Conservation (phyloP, 805 yeast genomes). For the Suhomyces xylopsoci region DNA sequence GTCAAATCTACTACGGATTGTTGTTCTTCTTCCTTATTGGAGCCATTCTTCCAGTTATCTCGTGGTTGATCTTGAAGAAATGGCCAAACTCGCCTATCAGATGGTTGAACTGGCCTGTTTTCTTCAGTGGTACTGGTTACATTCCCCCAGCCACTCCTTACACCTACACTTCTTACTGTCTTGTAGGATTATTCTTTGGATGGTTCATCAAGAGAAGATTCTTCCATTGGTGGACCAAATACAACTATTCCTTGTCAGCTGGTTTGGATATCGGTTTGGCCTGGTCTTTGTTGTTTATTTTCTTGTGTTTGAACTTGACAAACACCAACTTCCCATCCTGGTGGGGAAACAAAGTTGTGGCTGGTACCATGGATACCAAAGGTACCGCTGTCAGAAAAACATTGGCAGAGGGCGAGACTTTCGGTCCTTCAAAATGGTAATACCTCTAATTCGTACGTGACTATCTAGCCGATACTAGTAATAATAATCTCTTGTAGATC, state of each 20-base stretch:
- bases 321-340: constrained; percentile 37
- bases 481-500: background rate
- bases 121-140: constrained; percentile 49
- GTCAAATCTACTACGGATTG: constrained; percentile 25
- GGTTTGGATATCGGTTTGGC: constrained; percentile 45
- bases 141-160: constrained; percentile 77
- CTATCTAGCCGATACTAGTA: background rate
- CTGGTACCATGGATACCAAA: constrained; percentile 38
- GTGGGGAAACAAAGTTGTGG: constrained; percentile 64
- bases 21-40: constrained; percentile 41
- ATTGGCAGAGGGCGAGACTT: constrained; percentile 40
- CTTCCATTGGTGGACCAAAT: constrained; percentile 45
- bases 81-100: constrained; percentile 36
- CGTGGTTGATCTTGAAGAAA: constrained; percentile 38
- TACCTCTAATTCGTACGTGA: background rate
- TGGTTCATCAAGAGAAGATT: constrained; percentile 38
- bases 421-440: constrained; percentile 51
- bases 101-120: constrained; percentile 34
- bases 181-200: constrained; percentile 32
- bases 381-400: constrained; percentile 27
- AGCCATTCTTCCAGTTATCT: constrained; percentile 32
- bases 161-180: constrained; percentile 56
- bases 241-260: constrained; percentile 44
- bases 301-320: constrained; percentile 19
- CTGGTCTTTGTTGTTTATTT: constrained; percentile 23